A percentile compares a stretch with the other conserved stretches of the same genome.
Conservation (phyloP, 2,329 filamentous ascomycete genomes). For the Balansia obtecta region DNA sequence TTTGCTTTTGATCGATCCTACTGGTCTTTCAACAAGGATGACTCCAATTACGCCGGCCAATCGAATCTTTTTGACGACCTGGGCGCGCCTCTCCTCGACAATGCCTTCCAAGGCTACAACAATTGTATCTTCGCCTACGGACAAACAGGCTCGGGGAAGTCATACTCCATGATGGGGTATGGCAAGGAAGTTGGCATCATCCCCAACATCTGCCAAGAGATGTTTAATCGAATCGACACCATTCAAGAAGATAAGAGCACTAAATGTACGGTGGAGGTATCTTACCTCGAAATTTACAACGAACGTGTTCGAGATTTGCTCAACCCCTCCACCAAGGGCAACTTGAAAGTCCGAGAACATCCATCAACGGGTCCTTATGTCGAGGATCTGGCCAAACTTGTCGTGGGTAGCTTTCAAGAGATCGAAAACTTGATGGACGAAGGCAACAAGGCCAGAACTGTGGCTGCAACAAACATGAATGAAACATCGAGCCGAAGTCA, state of each 20-base stretch:
- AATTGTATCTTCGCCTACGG: constrained; percentile 99
- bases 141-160: constrained; percentile 96
- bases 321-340: constrained; percentile 90
- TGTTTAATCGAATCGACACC: constrained; percentile 76
- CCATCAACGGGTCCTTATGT: constrained; percentile 96
- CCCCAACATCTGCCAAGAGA: constrained; percentile 90
- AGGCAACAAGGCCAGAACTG: constrained; percentile 95
- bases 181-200: constrained; percentile 93
- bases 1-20: constrained; percentile 97
- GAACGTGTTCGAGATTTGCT: constrained; percentile 91
- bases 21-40: constrained; percentile 87
- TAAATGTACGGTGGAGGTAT: constrained; percentile 90
- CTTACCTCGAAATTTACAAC: constrained; percentile 98
- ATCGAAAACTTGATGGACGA: constrained; percentile 99
- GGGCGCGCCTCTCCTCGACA: constrained; percentile 83
- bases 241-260: constrained; percentile 63
- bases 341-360: constrained; percentile 94
- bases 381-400: constrained; percentile 90
- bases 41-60: constrained; percentile 77
- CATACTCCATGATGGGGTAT: constrained; percentile 99
- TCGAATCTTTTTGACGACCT: constrained; percentile 80
- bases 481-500: constrained; percentile 97
- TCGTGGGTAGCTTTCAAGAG: constrained; percentile 84
- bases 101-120: constrained; percentile 97
- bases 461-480: constrained; percentile 99